Evolutionary conservation across 805 yeast species (phyloP), one percentile per base, ranked within the genome.

Genomic region (Zygotorulaspora sp.): DNA sequence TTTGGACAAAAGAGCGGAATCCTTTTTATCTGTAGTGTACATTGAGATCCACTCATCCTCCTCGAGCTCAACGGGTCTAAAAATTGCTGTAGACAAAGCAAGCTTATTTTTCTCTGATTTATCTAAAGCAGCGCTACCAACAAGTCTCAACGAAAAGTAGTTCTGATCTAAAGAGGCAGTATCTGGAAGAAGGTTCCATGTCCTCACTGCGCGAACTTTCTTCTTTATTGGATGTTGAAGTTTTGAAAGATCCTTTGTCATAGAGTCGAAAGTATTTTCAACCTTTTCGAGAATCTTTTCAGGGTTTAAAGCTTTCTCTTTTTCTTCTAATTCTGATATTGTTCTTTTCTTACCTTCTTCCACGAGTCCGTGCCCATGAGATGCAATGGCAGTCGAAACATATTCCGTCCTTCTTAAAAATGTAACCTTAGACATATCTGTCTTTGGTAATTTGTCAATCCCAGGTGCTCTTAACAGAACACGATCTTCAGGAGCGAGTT

Each of bases 391-490:
- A 24, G 83, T 77, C 8, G 95, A 75, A 42, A 87, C 83, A 59
- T 90, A 90, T 58, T 92, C 97, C 0, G 98, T 90, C 66, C 97
- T 79, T 67, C 97, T 80, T 58, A 90, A 71, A 64, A 90, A 89
- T n/a, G 85, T 73, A 10, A 84, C 71, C 30, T 67, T 66, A 14
- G 71, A 65, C 35, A 56, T 48, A 43, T 66, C 70, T 11, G 59
- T 57, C 49, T 59, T 65, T 5, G 56, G 53, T 5, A 55, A 35
- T 36, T 54, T 57, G 24, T 60, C 70, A 28, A 59, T 55, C 30
- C 79, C 77, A 16, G 96, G 95, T 57, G 88, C 96, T 55, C 87
- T 75, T 38, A 92, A 70, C 35, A 90, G 69, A 7, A 74, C 74
- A 47, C 78, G 68, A 63, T 92, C 97, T 36, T 74, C 74, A n/a